Percentiles rank a stretch among this genome's conserved stretches.
Evolutionary conservation across 2,329 filamentous ascomycete species (phyloP).

Genomic region (Ophiostoma populinum): DNA sequence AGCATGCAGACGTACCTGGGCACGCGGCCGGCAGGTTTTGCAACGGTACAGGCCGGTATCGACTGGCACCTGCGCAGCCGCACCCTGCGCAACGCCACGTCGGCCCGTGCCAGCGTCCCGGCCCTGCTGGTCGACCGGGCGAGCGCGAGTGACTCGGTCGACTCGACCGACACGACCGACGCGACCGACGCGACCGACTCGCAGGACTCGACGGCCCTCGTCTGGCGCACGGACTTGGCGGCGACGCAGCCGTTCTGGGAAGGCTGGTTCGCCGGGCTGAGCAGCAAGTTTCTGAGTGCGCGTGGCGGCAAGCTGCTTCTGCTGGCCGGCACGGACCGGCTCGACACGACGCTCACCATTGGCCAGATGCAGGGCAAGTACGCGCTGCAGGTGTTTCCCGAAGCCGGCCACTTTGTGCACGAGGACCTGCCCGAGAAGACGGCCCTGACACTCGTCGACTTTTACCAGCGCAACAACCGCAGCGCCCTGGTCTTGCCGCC

Average conservation of each 20-base stretch:
- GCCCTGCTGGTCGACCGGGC: constrained; percentile 42
- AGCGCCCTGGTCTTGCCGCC: constrained; percentile 72
- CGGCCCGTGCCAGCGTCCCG: constrained; percentile 78
- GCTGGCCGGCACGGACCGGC: constrained; percentile 72
- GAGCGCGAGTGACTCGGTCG: constrained; percentile 44
- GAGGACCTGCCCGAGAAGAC: constrained; percentile 88
- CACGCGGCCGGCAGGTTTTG: constrained; percentile 62
- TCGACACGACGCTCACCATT: constrained; percentile 86
- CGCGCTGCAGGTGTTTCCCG: constrained; percentile 81
- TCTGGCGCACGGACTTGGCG: constrained; percentile 69
- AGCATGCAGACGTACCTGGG: constrained; percentile 89
- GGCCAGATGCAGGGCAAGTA: constrained; percentile 99
- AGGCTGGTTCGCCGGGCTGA: constrained; percentile 79
- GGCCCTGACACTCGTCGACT: constrained; percentile 70
- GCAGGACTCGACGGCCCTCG: background rate
- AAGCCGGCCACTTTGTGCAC: constrained; percentile 92
- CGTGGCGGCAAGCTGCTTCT: constrained; percentile 71
- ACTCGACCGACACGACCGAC: too few relatives aligned
- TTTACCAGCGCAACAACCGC: constrained; percentile 80
- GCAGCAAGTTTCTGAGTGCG: constrained; percentile 68
- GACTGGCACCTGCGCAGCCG: constrained; percentile 88
- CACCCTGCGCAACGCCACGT: constrained; percentile 66
- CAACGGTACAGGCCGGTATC: constrained; percentile 61
- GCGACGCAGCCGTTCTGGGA: constrained; percentile 86
- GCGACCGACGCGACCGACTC: background rate